Percentiles rank a stretch among this genome's conserved stretches.
Evolutionary conservation across 2,329 filamentous ascomycete species (phyloP).

Genomic region (Arthrobotrys sinensis): DNA sequence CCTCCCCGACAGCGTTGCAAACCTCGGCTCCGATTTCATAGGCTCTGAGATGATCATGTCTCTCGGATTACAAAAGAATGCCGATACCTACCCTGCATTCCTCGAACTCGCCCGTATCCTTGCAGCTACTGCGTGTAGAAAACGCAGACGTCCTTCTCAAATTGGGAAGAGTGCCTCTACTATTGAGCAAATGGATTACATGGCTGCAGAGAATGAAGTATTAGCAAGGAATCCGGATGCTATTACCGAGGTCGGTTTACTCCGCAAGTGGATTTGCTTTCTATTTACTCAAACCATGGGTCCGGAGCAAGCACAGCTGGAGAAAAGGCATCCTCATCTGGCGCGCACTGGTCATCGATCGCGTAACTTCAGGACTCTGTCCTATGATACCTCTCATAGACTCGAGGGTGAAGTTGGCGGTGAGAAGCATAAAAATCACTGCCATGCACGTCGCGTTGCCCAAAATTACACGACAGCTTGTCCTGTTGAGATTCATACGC

Average conservation of each 20-base stretch:
- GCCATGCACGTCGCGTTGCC: not conserved
- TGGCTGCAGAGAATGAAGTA: constrained; percentile 18
- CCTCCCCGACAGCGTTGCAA: not conserved
- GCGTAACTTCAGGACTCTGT: not conserved
- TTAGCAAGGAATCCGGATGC: not conserved
- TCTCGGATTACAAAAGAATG: not conserved
- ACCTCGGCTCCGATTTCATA: not conserved
- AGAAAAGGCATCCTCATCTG: not conserved
- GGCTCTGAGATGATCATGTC: constrained; percentile 20
- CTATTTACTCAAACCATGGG: not conserved
- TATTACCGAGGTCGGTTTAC: not conserved
- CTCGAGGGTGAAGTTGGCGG: not conserved
- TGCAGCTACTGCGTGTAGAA: not conserved
- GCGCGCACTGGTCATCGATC: not conserved
- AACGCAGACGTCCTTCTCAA: not conserved
- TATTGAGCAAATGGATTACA: constrained; percentile 5
- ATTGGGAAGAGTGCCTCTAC: not conserved
- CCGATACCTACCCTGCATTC: not conserved
- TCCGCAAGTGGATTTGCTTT: constrained; percentile 19
- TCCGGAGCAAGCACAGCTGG: constrained; percentile 1
- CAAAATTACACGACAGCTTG: constrained; percentile 4
- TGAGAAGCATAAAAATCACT: not conserved
- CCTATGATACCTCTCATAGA: constrained; percentile 11
- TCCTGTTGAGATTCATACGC: not conserved
- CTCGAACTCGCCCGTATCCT: constrained; percentile 8